phyloP scores from a whole-genome alignment of 2,329 filamentous ascomycete species.

The Alternaria sp. region DNA sequence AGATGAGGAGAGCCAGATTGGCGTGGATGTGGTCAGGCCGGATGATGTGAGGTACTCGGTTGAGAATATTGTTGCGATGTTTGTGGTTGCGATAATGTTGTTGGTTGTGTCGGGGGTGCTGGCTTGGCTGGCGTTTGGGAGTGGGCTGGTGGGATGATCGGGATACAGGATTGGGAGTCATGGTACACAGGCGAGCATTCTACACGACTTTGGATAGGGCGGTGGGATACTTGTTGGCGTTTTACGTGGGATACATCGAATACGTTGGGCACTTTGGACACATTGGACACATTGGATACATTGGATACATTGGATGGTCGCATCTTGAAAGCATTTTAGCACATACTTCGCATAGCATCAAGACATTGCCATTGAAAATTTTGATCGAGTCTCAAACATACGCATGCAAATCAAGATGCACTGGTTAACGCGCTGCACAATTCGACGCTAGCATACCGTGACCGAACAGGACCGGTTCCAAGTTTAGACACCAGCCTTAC shows the following conservation, averaged over 20 bases:
- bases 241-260: neutral
- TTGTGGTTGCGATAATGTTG: conserved; percentile 30
- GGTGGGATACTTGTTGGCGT: neutral
- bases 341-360: neutral
- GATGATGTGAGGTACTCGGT: conserved; percentile 36
- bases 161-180: neutral
- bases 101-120: conserved; percentile 28
- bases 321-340: neutral
- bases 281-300: neutral
- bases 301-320: neutral
- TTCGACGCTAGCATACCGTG: neutral
- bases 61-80: conserved; percentile 33
- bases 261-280: too few species aligned
- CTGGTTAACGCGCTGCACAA: neutral
- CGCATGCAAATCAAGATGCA: neutral
- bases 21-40: conserved; percentile 8
- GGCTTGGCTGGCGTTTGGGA: conserved; percentile 22
- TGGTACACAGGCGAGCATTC: neutral
- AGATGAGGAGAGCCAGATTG: conserved; percentile 18
- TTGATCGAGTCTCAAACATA: neutral
- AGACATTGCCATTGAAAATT: neutral
- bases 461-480: neutral
- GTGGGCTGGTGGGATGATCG: conserved; percentile 1
- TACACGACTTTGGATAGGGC: neutral
- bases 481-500: conserved; percentile 10